Percentiles rank a stretch among this genome's conserved stretches.
Conservation (phyloP, 2,329 filamentous ascomycete genomes). For the Penicillium decumbens region DNA sequence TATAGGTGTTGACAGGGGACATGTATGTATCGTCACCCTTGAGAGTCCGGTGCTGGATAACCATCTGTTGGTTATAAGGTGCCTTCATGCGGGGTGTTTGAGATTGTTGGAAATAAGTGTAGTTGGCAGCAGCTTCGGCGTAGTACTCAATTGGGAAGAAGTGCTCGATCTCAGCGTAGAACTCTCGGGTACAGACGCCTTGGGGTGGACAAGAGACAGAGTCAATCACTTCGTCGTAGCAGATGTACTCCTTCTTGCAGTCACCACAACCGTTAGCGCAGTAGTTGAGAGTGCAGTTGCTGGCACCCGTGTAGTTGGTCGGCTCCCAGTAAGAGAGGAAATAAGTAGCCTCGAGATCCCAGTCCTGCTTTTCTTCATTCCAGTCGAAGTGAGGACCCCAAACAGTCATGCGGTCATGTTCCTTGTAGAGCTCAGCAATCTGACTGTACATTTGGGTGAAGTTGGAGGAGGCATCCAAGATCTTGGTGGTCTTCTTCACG, state of each 20-base stretch:
- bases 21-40: constrained; percentile 19
- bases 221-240: constrained; percentile 19
- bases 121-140: constrained; percentile 13
- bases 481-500: constrained; percentile 13
- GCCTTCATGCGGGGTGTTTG: constrained; percentile 15
- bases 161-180: constrained; percentile 22
- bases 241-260: constrained; percentile 19
- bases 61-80: constrained; percentile 15
- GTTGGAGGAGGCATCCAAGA: constrained; percentile 13
- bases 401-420: constrained; percentile 16
- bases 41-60: constrained; percentile 13
- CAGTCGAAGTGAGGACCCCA: constrained; percentile 20
- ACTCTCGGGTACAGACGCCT: constrained; percentile 16
- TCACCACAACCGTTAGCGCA: constrained; percentile 21
- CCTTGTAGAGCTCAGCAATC: constrained; percentile 9
- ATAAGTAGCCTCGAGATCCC: neutral
- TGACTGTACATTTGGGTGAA: constrained; percentile 11
- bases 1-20: constrained; percentile 21
- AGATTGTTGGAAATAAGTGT: constrained; percentile 10
- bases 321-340: constrained; percentile 14
- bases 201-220: constrained; percentile 13
- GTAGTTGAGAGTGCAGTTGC: constrained; percentile 21
- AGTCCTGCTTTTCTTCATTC: neutral
- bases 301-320: constrained; percentile 14
- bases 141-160: constrained; percentile 19